These are phyloP conservation scores for Mycena pura DNA, from an alignment of 768 basidiomycete genomes.

Conservation along the genomic window DNA sequence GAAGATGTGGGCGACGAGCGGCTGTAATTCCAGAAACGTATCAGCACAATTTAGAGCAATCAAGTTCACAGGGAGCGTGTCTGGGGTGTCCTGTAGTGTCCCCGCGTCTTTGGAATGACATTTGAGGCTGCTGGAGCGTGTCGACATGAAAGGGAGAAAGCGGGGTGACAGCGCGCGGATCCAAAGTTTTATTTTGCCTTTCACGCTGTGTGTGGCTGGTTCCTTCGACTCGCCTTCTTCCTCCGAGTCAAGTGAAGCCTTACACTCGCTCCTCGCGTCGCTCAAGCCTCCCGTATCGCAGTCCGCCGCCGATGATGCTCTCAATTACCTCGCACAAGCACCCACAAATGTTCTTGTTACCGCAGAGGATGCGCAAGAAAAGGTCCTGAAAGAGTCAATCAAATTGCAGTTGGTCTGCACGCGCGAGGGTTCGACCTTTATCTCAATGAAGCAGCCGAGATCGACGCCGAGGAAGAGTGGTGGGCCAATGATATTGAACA, in stretches of 20 bases:
- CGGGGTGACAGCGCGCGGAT: no score
- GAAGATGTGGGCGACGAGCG: no score
- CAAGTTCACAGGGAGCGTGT: no score
- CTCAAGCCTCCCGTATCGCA: slow-evolving; percentile 40
- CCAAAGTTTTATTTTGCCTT: no score
- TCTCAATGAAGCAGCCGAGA: slow-evolving; percentile 68
- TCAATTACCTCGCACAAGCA: slow-evolving; percentile 37
- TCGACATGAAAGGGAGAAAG: no score
- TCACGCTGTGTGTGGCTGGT: no score
- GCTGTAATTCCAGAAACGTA: no score
- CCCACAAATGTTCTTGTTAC: not conserved
- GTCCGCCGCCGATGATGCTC: slow-evolving; percentile 34
- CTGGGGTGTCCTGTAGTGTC: no score
- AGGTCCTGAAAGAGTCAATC: slow-evolving; percentile 49
- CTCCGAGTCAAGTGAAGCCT: slow-evolving; percentile 36
- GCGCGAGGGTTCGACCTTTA: slow-evolving; percentile 68
- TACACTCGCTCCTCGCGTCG: slow-evolving; percentile 47
- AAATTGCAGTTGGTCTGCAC: slow-evolving; percentile 65
- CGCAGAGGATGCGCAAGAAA: slow-evolving; percentile 40
- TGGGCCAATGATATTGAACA: slow-evolving; percentile 80
- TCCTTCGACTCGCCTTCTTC: no score
- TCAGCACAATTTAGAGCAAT: no score
- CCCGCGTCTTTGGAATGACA: no score
- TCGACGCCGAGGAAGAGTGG: slow-evolving; percentile 84
- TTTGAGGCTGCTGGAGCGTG: no score